Conservation (phyloP, 1,139 yeast genomes). For the Blastobotrys persicus region DNA sequence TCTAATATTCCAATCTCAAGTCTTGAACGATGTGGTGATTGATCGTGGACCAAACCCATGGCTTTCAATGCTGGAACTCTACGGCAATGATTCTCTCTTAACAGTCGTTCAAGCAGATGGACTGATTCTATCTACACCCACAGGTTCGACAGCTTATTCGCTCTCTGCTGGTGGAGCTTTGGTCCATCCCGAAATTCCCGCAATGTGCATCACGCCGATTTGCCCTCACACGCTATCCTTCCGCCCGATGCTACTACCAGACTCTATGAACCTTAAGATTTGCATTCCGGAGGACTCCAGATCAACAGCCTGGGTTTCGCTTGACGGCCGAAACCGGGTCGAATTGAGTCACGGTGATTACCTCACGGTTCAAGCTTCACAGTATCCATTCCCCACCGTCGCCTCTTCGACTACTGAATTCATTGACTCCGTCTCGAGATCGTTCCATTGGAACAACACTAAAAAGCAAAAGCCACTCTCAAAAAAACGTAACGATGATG, state of each 20-base stretch:
- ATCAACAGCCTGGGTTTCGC: constrained; percentile 86
- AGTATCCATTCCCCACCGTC: constrained; percentile 84
- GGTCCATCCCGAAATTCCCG: constrained; percentile 87
- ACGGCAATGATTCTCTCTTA: constrained; percentile 74
- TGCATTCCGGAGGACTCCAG: constrained; percentile 70
- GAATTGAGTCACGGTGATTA: constrained; percentile 72
- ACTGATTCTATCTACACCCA: constrained; percentile 81
- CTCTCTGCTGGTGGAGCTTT: constrained; percentile 87
- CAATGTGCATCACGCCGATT: constrained; percentile 85
- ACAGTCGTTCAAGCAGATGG: constrained; percentile 94
- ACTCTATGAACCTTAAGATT: constrained; percentile 74
- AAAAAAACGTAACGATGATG: not conserved
- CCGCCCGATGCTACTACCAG: constrained; percentile 83
- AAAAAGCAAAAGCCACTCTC: constrained; percentile 74
- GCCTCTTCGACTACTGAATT: constrained; percentile 72
- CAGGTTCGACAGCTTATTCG: constrained; percentile 90
- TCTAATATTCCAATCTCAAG: constrained; percentile 32
- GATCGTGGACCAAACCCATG: constrained; percentile 90
- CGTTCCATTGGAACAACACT: constrained; percentile 82
- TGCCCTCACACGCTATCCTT: constrained; percentile 90
- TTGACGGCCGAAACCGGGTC: constrained; percentile 78
- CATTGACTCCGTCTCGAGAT: constrained; percentile 77
- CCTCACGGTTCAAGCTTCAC: constrained; percentile 73
- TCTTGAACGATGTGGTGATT: constrained; percentile 76
- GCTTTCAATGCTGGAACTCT: constrained; percentile 77